Evolutionary conservation across 2,329 filamentous ascomycete species (phyloP).

Genomic region (Pseudogymnoascus sp.): DNA sequence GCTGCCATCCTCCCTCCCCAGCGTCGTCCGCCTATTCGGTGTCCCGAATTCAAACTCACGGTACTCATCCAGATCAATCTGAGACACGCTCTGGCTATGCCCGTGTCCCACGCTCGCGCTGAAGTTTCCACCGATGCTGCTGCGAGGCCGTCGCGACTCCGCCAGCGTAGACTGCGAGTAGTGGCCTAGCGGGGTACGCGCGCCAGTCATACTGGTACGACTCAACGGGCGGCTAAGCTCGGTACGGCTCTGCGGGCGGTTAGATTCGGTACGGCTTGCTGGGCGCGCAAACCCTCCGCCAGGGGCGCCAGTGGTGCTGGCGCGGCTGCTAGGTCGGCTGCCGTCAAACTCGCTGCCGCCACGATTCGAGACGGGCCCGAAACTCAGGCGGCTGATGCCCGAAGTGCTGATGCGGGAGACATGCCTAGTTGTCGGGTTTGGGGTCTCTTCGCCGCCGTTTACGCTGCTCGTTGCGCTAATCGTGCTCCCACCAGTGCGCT

Average conservation of each 20-base stretch:
- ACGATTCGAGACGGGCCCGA: slow-evolving; percentile 53
- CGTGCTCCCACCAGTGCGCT: slow-evolving; percentile 52
- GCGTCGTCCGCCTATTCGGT: slow-evolving; percentile 37
- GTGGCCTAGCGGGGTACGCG: slow-evolving; percentile 28
- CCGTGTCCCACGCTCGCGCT: slow-evolving; percentile 24
- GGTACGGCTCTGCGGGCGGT: slow-evolving; percentile 23
- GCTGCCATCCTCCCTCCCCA: slow-evolving; percentile 35
- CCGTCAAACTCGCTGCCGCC: slow-evolving; percentile 19
- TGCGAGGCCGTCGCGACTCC: slow-evolving; percentile 26
- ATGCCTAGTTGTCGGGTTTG: slow-evolving; percentile 39
- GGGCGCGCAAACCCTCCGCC: slow-evolving; percentile 19
- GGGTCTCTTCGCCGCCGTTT: slow-evolving; percentile 25
- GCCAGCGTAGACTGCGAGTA: slow-evolving; percentile 26
- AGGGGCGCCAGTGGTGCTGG: slow-evolving; percentile 17
- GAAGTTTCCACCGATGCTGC: slow-evolving; percentile 27
- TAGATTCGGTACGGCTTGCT: not conserved
- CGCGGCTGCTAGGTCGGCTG: slow-evolving; percentile 23
- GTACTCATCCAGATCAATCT: slow-evolving; percentile 25
- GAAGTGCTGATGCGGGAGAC: slow-evolving; percentile 54
- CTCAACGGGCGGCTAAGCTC: slow-evolving; percentile 25
- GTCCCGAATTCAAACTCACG: slow-evolving; percentile 31
- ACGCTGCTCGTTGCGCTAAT: slow-evolving; percentile 22
- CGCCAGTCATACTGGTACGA: slow-evolving; percentile 27
- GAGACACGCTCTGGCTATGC: slow-evolving; percentile 29
- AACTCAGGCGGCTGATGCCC: slow-evolving; percentile 55